Conservation (phyloP, 2,329 filamentous ascomycete species). For the Aureobasidium pullulans region DNA sequence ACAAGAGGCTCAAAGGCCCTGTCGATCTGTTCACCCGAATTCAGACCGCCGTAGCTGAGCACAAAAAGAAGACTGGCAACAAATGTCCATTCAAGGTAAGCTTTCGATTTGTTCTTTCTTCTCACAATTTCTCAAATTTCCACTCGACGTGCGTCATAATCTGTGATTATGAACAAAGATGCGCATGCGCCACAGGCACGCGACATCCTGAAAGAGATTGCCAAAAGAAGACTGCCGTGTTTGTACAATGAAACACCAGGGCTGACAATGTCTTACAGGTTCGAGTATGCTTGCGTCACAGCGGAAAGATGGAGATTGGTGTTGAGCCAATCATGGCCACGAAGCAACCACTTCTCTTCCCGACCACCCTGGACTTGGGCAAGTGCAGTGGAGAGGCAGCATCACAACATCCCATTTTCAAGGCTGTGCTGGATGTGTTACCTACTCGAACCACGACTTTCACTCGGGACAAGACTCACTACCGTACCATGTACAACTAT, state of each 20-base stretch:
- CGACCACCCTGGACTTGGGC: slow-evolving; percentile 43
- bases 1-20: slow-evolving; percentile 28
- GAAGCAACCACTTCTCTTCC: slow-evolving; percentile 47
- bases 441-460: slow-evolving; percentile 51
- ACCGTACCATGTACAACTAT: slow-evolving; percentile 61
- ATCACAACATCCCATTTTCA: slow-evolving; percentile 24
- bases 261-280: slow-evolving; percentile 33
- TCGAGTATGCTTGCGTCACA: slow-evolving; percentile 46
- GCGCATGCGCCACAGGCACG: slow-evolving; percentile 8
- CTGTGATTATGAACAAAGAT: background rate
- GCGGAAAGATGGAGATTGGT: slow-evolving; percentile 33
- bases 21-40: slow-evolving; percentile 25
- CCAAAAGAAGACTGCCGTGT: background rate
- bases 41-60: slow-evolving; percentile 25
- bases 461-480: slow-evolving; percentile 81
- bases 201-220: slow-evolving; percentile 1
- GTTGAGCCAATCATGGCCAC: slow-evolving; percentile 36
- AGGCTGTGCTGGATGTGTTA: slow-evolving; percentile 45
- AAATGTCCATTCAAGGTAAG: slow-evolving; percentile 16
- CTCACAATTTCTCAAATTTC: background rate
- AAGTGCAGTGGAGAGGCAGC: slow-evolving; percentile 19
- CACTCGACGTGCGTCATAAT: background rate
- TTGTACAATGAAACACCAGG: slow-evolving; percentile 14
- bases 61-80: slow-evolving; percentile 25
- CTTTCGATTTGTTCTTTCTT: background rate